Evolutionary conservation across 1,284 basidiomycete species (phyloP), one percentile per base, ranked within the genome.

Genomic region (Ustilago cynodontis): DNA sequence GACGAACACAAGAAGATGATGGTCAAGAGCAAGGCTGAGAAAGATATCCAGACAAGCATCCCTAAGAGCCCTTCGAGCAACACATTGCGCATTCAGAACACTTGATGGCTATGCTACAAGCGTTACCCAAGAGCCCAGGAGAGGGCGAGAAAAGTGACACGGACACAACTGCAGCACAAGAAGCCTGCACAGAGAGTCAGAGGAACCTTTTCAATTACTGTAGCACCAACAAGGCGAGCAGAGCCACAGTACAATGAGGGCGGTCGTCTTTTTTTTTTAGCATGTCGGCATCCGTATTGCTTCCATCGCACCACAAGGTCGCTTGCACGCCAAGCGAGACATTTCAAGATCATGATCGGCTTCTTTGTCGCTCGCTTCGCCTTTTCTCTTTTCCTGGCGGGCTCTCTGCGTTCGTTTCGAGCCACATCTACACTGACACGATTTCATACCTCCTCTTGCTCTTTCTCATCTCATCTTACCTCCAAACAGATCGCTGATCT

Each of bases 321-420:
- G 47, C 24, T 49, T 49, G 47, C n/a, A 24, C 47, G 47, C 47
- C 47, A 49, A 49, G 47, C 47, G 47, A 49, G 47, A 49, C 47
- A 28, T 26, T 13, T 5, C 31, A 33, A 33, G 24, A 24, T 20
- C 1, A 49, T n/a, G n/a, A n/a, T n/a, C n/a, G n/a, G n/a, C n/a
- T n/a, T 28, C 24, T 5, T 16, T 16, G 20, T 6, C 4, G 4
- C 5, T 28, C 47, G 41, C 41, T 43, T 43, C n/a, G 7, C 11
- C 16, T 11, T 20, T n/a, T 20, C n/a, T 7, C 20, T 6, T 20
- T 7, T 11, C 41, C 20, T n/a, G n/a, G 20, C n/a, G 2, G 20
- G 11, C 18, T 39, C 37, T 39, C n/a, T 14, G 3, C 41, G 41
- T 43, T 22, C 41, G n/a, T 43, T 22, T 1, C 1, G 6, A 20